phyloP scores from a whole-genome alignment of 2,329 filamentous ascomycete genomes.

The Celoporthe dispersa region DNA sequence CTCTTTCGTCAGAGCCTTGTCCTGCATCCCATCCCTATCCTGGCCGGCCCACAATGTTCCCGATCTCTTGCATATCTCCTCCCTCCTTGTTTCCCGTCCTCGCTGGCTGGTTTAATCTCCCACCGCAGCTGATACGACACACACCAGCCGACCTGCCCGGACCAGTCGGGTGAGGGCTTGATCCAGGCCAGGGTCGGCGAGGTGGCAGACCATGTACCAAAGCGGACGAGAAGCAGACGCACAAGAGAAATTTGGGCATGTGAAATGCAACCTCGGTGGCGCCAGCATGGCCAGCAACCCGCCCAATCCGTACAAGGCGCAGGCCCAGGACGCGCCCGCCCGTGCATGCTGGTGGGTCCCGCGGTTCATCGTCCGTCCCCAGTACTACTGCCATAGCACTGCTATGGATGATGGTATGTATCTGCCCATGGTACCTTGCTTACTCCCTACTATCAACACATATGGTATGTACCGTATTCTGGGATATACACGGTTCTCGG shows the following conservation, averaged over 20 bases:
- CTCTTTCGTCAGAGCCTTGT: background rate
- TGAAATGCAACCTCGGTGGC: constrained; percentile 4
- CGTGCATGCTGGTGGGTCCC: background rate
- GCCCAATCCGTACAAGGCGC: background rate
- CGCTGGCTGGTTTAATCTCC: constrained; percentile 1
- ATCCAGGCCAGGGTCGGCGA: background rate
- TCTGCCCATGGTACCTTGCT: background rate
- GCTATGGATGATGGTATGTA: background rate
- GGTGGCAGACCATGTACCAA: background rate
- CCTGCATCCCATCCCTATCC: background rate
- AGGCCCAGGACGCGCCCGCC: background rate
- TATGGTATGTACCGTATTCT: background rate
- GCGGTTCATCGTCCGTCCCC: background rate
- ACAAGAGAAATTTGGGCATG: background rate
- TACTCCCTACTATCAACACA: background rate
- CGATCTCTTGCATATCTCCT: background rate
- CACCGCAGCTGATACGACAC: background rate
- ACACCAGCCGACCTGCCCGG: background rate
- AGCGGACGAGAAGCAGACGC: background rate
- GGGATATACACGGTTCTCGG: background rate
- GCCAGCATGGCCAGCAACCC: background rate
- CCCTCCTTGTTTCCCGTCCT: background rate
- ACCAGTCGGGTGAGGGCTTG: constrained; percentile 1
- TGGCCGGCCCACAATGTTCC: background rate
- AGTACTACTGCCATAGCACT: background rate